Evolutionary conservation across 139 green algal genomes (phyloP), one percentile per base, ranked within the genome.

Genomic region (Chloropicon primus): DNA sequence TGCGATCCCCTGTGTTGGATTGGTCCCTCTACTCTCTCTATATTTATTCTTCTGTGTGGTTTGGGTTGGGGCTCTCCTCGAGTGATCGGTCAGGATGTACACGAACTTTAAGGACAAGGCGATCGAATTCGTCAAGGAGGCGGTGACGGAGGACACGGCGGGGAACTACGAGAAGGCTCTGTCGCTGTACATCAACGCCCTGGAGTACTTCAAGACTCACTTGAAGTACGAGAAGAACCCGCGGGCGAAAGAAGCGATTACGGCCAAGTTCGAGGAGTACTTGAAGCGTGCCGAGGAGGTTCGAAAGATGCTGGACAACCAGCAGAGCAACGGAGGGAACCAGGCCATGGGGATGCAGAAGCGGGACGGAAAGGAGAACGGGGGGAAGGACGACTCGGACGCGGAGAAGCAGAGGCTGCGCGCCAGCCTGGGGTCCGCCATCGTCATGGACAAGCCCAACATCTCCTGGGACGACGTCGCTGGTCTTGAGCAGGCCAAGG

Each of bases 391-490:
- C 53, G 75, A 79, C 26, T 26, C 27, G 41, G 87, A 91, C 76
- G 1, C 74, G 2, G 88, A 98, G 27, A 88, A 91, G 82, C 87
- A 93, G 27, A 92, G 92, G 74, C 85, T 98, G 71, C 89, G 93
- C 29, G 84, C 75, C n/a, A 78, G 79, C 2, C 80, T 97, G 21
- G 88, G 86, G 26, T 84, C 79, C 23, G 91, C 88, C 21, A 96
- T 98, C 75, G 74, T 98, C 54, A 88, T 87, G 73, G 94, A 97
- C 80, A 94, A 94, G 81, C 93, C 94, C 23, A 77, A 81, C 24
- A 73, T 84, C 77, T 88, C 92, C 86, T 99, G 94, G 95, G 92
- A 96, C 29, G 96, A 99, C 83, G 93, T 99, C 54, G 96, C 96
- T 22, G 95, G 96, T 1, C 84, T 99, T 83, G 93, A 99, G 76